Base-by-base conservation (phyloP, 2,329 filamentous ascomycete genomes). In the Colletotrichum sp. region DNA sequence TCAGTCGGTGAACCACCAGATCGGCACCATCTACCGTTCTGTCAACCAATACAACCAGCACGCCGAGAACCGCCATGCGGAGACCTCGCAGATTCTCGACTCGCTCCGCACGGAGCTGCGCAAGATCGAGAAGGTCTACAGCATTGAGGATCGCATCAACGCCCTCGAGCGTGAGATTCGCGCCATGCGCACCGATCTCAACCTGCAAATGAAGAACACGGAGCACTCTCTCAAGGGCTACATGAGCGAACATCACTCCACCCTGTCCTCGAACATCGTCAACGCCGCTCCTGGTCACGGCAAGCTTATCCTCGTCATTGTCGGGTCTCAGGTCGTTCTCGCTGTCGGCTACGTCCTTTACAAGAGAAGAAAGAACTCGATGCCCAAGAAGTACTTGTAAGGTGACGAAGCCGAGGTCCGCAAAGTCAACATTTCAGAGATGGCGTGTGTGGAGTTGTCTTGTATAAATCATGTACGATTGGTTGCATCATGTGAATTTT, bases 381-480 rank as follows among this genome's bases (percentile, higher is more conserved):
- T 92, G 84, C 95, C 95, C n/a, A 98, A 98, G 90, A 98, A 98
- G 87, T 98, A 96, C 84, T 86, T 98, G 82, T 98, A 88, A 81
- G 32, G 69, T 55, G 16, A 36, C 12, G 66, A 77, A 73, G 80
- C 80, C 70, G 73, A 26, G 63, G 70, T 18, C 43, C 43, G 63
- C 30, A 6, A 21, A 15, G 26, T 48, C 16, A 13, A n/a, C 36
- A 55, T 15, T 67, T 57, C 18, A 12, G 26, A 39, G 63, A 43
- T 39, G 24, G 26, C 57, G 57, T 52, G 48, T 28, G 57, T 57
- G 63, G 69, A 67, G 24, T 18, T 55, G 39, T 43, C 34, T 36
- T 63, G 39, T 63, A 59, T 34, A 67, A 63, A 60, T 48, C 57
- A 18, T 63, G 36, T 52, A 36, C 59, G n/a, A 21, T 69, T 48